Conservation (phyloP, 768 basidiomycete species). For the Kwoniella botswanensis region DNA sequence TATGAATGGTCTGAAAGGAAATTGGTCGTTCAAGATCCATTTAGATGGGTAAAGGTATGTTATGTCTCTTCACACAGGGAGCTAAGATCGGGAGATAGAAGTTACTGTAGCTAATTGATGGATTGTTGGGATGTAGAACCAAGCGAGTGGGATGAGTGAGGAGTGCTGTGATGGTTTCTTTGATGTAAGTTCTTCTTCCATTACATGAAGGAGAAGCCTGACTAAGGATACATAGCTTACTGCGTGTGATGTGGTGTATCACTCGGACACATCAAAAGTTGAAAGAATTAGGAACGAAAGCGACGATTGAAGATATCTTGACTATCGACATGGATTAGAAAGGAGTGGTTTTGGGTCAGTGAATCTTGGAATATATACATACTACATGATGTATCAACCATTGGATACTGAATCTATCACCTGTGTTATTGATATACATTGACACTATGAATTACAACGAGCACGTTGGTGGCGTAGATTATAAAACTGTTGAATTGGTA, state of each 20-base stretch:
- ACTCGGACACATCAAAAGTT: background rate
- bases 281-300: background rate
- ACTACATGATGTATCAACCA: no score
- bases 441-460: no score
- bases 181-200: background rate
- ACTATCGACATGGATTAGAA: background rate
- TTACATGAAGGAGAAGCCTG: no score
- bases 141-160: background rate
- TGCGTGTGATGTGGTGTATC: background rate
- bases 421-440: no score
- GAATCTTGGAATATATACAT: no score
- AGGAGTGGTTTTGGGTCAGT: no score
- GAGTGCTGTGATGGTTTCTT: background rate
- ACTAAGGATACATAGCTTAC: no score
- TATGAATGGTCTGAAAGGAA: background rate
- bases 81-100: background rate
- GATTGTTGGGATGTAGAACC: background rate
- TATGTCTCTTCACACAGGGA: background rate
- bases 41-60: constrained; percentile 2
- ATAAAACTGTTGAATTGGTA: no score
- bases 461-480: no score
- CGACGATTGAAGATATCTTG: background rate
- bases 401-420: no score
- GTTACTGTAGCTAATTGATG: background rate
- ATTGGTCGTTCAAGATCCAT: constrained; percentile 10